Conservation (phyloP, 352 stramenopile species). For the Peronospora farinosa region DNA sequence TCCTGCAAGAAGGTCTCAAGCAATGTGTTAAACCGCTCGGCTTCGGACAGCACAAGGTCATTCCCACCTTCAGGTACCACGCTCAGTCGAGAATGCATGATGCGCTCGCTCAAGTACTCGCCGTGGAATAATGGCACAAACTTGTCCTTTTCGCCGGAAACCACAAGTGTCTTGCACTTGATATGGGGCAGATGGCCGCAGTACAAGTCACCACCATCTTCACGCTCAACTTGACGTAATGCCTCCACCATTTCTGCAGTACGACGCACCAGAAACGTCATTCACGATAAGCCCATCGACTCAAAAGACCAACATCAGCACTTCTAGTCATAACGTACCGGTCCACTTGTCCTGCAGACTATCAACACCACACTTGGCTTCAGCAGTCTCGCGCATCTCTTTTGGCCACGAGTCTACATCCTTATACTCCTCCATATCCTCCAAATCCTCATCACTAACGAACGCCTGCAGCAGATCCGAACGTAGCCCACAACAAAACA, state of each 20-base stretch:
- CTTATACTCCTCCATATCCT: conserved; percentile 43
- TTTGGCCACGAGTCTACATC: conserved; percentile 52
- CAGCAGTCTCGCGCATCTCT: conserved; percentile 37
- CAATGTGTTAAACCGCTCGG: conserved; percentile 50
- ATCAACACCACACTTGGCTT: conserved; percentile 49
- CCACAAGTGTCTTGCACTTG: conserved; percentile 81
- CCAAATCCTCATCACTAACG: conserved; percentile 63
- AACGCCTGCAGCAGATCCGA: conserved; percentile 42
- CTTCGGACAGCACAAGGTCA: conserved; percentile 48
- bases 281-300: neutral
- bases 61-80: conserved; percentile 48
- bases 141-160: conserved; percentile 53
- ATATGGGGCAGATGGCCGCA: conserved; percentile 58
- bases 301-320: neutral
- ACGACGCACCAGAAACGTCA: conserved; percentile 4
- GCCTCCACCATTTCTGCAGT: conserved; percentile 47
- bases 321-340: conserved; percentile 10
- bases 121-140: conserved; percentile 63
- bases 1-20: conserved; percentile 63
- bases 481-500: conserved; percentile 7
- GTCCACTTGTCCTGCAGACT: conserved; percentile 55
- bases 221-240: conserved; percentile 42
- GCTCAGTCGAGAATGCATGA: conserved; percentile 73
- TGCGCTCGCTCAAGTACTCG: conserved; percentile 82
- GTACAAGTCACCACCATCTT: conserved; percentile 61